These are phyloP conservation scores for Talaromyces marneffei DNA, from an alignment of 2,329 filamentous ascomycete genomes.

Conservation along the genomic window DNA sequence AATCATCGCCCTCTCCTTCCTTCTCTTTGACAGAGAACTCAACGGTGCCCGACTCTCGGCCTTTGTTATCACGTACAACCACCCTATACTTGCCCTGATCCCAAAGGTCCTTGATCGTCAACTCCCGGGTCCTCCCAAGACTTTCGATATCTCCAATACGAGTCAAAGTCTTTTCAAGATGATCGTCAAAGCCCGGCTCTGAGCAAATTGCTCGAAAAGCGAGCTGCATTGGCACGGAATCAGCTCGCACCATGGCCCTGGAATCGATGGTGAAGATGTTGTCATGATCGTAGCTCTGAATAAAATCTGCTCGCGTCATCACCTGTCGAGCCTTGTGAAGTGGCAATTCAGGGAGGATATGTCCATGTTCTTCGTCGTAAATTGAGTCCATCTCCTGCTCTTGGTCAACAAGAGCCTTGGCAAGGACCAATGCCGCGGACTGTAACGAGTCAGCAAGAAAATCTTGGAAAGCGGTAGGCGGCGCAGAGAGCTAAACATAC, in stretches of 20 bases:
- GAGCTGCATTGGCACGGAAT: slow-evolving; percentile 91
- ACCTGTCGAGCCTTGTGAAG: slow-evolving; percentile 81
- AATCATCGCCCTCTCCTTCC: slow-evolving; percentile 30
- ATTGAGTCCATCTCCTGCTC: slow-evolving; percentile 58
- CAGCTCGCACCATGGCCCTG: slow-evolving; percentile 78
- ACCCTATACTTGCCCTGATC: slow-evolving; percentile 74
- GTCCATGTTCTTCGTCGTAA: slow-evolving; percentile 62
- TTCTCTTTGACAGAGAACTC: slow-evolving; percentile 43
- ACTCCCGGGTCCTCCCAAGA: slow-evolving; percentile 83
- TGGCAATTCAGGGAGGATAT: slow-evolving; percentile 72
- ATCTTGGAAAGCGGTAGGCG: neutral
- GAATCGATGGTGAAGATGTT: slow-evolving; percentile 95
- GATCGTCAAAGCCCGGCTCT: slow-evolving; percentile 70
- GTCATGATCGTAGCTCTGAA: slow-evolving; percentile 82
- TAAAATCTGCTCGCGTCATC: slow-evolving; percentile 95
- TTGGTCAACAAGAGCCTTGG: slow-evolving; percentile 80
- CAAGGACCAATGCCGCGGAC: slow-evolving; percentile 89
- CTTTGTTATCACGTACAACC: slow-evolving; percentile 43
- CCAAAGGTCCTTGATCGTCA: slow-evolving; percentile 92
- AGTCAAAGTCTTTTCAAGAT: slow-evolving; percentile 74
- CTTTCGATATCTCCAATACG: slow-evolving; percentile 91
- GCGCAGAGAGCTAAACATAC: slow-evolving; percentile 46
- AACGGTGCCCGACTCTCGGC: slow-evolving; percentile 42
- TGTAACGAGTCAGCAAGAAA: neutral
- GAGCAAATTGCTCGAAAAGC: slow-evolving; percentile 81